Conservation (phyloP, 1,139 yeast species). For the Yamadazyma oceani region DNA sequence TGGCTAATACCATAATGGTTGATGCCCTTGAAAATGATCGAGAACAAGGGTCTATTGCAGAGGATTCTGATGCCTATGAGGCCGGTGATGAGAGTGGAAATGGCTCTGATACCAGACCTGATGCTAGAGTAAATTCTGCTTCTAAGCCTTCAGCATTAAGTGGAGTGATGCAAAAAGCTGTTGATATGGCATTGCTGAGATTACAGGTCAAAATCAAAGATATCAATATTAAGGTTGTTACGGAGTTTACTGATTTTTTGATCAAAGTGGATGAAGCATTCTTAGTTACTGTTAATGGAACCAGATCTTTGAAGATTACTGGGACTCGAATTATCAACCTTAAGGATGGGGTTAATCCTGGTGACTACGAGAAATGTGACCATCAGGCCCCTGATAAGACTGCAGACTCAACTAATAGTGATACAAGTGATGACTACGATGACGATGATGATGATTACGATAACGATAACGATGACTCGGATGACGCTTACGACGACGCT, state of each 20-base stretch:
- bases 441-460: conserved; percentile 13
- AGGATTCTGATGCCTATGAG: too few species aligned
- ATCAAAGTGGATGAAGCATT: conserved; percentile 40
- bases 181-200: conserved; percentile 68
- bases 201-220: conserved; percentile 49
- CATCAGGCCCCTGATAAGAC: conserved; percentile 11
- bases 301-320: conserved; percentile 38
- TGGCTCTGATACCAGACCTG: conserved; percentile 2
- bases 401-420: background rate
- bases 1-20: conserved; percentile 60
- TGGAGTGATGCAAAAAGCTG: conserved; percentile 60
- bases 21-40: conserved; percentile 12
- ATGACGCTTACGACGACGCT: conserved; percentile 25
- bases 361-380: conserved; percentile 23
- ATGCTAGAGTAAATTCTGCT: conserved; percentile 8
- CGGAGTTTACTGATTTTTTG: conserved; percentile 49
- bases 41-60: conserved; percentile 12
- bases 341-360: conserved; percentile 39
- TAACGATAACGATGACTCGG: conserved; percentile 20
- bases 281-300: conserved; percentile 48
- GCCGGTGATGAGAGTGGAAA: conserved; percentile 14
- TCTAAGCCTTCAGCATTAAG: conserved; percentile 42
- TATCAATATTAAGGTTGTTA: conserved; percentile 47
- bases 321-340: conserved; percentile 40
- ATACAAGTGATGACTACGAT: conserved; percentile 9